Conservation (phyloP, 768 basidiomycete species). For the Boletus rufocinnamomeus region DNA sequence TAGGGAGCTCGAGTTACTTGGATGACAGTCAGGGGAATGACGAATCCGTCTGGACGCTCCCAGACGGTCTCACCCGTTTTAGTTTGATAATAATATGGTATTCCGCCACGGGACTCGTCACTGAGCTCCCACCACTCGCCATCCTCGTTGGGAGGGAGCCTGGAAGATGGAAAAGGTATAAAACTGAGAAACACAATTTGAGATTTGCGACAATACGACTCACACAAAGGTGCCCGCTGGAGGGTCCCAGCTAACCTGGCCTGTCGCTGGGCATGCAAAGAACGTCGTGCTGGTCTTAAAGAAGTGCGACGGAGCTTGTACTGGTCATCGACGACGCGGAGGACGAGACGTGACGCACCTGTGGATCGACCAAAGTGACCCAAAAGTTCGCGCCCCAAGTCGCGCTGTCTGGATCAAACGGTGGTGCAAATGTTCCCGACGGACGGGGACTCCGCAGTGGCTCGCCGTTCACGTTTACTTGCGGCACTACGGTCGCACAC, state of each 20-base stretch:
- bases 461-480: conserved; percentile 39
- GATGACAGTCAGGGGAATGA: conserved; percentile 87
- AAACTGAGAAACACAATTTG: conserved; percentile 19
- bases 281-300: conserved; percentile 65
- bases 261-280: conserved; percentile 91
- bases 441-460: conserved; percentile 35
- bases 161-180: conserved; percentile 30
- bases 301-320: conserved; percentile 7
- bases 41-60: conserved; percentile 87
- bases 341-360: conserved; percentile 50
- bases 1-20: conserved; percentile 53
- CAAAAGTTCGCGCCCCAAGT: conserved; percentile 92
- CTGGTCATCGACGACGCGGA: conserved; percentile 11
- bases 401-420: conserved; percentile 40
- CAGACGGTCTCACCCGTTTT: conserved; percentile 89
- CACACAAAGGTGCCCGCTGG: conserved; percentile 89
- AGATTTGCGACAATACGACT: conserved; percentile 33
- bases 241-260: conserved; percentile 91
- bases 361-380: conserved; percentile 91
- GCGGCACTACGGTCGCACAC: conserved; percentile 30
- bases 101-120: conserved; percentile 79
- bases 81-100: conserved; percentile 94
- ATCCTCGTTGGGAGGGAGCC: conserved; percentile 77
- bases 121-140: conserved; percentile 97
- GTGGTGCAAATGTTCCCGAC: conserved; percentile 23